Base-by-base conservation (phyloP, 2,329 filamentous ascomycete species). In the Ophiosphaerella herpotricha region DNA sequence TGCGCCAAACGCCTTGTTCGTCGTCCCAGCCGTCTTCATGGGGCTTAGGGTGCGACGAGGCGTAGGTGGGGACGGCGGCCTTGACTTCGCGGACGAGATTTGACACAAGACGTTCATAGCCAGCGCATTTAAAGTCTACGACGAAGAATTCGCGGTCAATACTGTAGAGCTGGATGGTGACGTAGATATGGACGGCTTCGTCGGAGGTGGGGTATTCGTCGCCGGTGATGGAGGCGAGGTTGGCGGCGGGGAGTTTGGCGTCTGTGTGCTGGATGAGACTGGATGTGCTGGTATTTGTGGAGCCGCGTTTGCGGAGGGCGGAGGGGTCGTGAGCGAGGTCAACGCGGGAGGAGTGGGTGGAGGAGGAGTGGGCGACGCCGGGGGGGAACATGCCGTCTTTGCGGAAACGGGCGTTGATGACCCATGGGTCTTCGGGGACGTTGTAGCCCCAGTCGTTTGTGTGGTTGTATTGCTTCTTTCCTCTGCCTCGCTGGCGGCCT, bases 51-150 rank as follows among this genome's bases (percentile, higher is more conserved):
- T 59, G 47, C 8, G 52, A 53, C 0, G 46, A 55, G 2, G 55
- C 55, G 8, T 63, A 59, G 6, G 52, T 48, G n/a, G 60, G 56
- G 11, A 57, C 60, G 24, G 59, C 43, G 1, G 65, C 64, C 48
- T 72, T 72, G 50, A 75, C 66, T 48, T 75, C 73, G 43, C 70
- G 69, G 7, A 75, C 71, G 39, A 79, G 68, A 5, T 74, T 71
- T 8, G 67, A 64, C 3, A 87, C 85, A 41, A 93, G 87, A 47
- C 94, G 90, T 77, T 99, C 94, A 75, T 99, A 99, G 16, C 94
- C 94, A 12, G 94, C 92, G 72, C 93, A 97, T 72, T 97, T 97
- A 80, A 99, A 99, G 73, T 99, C 94, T 41, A 99, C 94, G 55
- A 99, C 87, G 74, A 93, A 97, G 59, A 94, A 93, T 47, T 90